phyloP scores from a whole-genome alignment of 2,329 filamentous ascomycete genomes.

The Bipolaris sorokiniana region DNA sequence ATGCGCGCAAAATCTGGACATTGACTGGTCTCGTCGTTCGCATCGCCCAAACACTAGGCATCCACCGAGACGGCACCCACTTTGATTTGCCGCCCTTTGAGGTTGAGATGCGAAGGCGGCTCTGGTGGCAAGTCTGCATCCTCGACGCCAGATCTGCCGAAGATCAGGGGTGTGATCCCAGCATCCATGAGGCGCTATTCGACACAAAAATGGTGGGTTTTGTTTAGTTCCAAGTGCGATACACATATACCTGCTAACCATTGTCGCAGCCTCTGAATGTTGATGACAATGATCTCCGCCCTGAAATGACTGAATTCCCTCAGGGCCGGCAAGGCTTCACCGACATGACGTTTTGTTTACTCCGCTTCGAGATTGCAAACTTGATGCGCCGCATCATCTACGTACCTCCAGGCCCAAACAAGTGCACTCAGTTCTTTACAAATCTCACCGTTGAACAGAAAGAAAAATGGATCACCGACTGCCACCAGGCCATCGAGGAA shows the following conservation, averaged over 20 bases:
- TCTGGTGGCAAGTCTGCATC: conserved; percentile 67
- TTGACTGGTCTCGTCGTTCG: conserved; percentile 64
- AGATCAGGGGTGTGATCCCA: conserved; percentile 68
- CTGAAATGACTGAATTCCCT: conserved; percentile 57
- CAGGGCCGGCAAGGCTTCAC: conserved; percentile 60
- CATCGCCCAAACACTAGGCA: conserved; percentile 65
- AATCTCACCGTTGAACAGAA: conserved; percentile 55
- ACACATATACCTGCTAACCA: conserved; percentile 8
- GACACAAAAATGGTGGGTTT: conserved; percentile 61
- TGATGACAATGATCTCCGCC: conserved; percentile 60
- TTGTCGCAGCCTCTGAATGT: conserved; percentile 58
- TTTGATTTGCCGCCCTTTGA: conserved; percentile 65
- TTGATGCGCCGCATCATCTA: conserved; percentile 56
- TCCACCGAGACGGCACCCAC: conserved; percentile 64
- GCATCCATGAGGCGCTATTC: conserved; percentile 63
- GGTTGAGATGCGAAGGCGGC: conserved; percentile 63
- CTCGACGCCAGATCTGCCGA: conserved; percentile 67
- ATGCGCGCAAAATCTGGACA: conserved; percentile 62
- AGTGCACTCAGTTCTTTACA: conserved; percentile 52
- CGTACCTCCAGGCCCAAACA: conserved; percentile 51
- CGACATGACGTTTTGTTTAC: conserved; percentile 62
- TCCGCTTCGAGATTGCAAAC: conserved; percentile 60
- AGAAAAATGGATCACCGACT: conserved; percentile 58
- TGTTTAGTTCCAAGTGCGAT: too few relatives aligned
- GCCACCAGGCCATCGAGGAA: conserved; percentile 55